Base-by-base conservation (phyloP, 495 filamentous ascomycete genomes). In the Neurospora tetrasperma region DNA sequence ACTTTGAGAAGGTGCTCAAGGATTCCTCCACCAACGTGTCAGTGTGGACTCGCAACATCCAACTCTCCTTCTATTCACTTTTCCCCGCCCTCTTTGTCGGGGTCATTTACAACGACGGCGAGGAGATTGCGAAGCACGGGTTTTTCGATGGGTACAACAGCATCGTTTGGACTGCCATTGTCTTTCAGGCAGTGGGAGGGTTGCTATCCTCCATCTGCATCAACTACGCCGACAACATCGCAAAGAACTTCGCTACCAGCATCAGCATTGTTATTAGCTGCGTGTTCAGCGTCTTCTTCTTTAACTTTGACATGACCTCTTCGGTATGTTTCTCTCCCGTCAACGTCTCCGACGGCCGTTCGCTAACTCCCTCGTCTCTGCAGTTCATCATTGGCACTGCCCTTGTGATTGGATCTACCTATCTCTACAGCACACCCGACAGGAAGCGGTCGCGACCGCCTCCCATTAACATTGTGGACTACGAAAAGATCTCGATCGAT, bases 1-100 rank as follows among this genome's bases (percentile, higher is more conserved):
- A 94, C 80, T 97, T 98, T 78, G 96, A 99, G 83, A 98, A 96
- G 81, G 90, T 98, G 0, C 84, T 98, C 69, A 97, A 95, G 79
- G 92, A 97, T 74, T 90, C 92, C 38, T 87, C 86, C 12, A 87
- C 84, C 31, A 81, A 87, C 5, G 89, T 86, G 2, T 93, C 93
- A 1, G 82, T 98, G 23, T 98, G 96, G 96, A 89, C 96, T 48
- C 89, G 96, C 42, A 99, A 99, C 77, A 91, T 97, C 70, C 96
- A 99, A 80, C 85, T 98, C 35, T 92, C 94, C 0, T 90, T 98
- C 76, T 98, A 96, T 82, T 96, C 94, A 5, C 83, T 98, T 6
- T 93, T 97, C 75, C 91, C 94, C 0, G 92, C 94, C 2, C 83
- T 97, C 0, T 89, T 97, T 74, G 86, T 97, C 73, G 95, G 94